Percentiles rank a stretch among this genome's conserved stretches.
phyloP scores from a whole-genome alignment of 345 rosid genomes.

The Citrus sp. region DNA sequence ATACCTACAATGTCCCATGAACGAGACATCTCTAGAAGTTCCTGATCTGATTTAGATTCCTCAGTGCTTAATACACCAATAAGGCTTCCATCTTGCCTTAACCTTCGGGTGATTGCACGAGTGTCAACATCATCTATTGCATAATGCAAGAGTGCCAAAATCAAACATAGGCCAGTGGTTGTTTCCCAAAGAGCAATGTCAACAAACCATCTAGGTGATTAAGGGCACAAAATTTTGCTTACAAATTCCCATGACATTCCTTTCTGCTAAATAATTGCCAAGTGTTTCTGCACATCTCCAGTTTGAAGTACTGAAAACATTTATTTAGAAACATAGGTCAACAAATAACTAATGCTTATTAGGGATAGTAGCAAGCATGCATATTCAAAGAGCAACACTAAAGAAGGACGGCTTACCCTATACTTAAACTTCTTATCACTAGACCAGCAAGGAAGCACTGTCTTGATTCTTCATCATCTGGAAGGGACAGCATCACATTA shows the following conservation, averaged over 20 bases:
- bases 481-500: constrained; percentile 7
- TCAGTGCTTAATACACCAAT: constrained; percentile 94
- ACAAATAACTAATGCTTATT: neutral
- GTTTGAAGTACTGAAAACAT: constrained; percentile 68
- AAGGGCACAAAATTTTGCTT: constrained; percentile 17
- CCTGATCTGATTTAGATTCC: constrained; percentile 62
- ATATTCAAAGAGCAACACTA: neutral
- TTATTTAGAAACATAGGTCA: neutral
- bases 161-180: constrained; percentile 8
- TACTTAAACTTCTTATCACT: constrained; percentile 84
- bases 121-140: constrained; percentile 89
- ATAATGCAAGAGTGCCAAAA: constrained; percentile 1
- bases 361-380: neutral
- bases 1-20: constrained; percentile 91
- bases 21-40: constrained; percentile 76
- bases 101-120: constrained; percentile 87
- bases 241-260: constrained; percentile 95
- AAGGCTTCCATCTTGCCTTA: constrained; percentile 96
- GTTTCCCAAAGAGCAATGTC: neutral
- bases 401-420: constrained; percentile 36
- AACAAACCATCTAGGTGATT: neutral
- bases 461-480: constrained; percentile 92
- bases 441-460: constrained; percentile 89
- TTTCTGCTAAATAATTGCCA: constrained; percentile 77
- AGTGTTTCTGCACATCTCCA: constrained; percentile 83